Evolutionary conservation across 495 filamentous ascomycete species (phyloP), one percentile per base, ranked within the genome.

Genomic region (Chlorociboria aeruginascens): DNA sequence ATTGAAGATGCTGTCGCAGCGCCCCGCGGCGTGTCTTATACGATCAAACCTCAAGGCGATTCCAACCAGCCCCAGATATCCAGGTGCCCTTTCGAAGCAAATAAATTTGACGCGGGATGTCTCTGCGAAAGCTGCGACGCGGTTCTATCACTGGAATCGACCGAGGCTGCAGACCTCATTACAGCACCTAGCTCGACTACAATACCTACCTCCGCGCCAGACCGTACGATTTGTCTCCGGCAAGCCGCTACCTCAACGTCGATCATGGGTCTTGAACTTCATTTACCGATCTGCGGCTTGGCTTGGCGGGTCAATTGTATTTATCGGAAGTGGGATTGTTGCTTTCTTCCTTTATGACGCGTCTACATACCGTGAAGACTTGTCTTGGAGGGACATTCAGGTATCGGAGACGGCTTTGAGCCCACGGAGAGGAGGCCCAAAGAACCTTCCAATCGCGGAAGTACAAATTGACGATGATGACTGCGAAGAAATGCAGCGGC

Each of bases 291-390:
- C 65, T 17, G 70, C 70, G 0, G 70, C 74, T 3, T 63, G 64
- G 51, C 45, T 78, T 20, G 74, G 74, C 25, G 68, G 63, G 11
- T 69, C 72, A 1, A 52, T 73, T 25, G 59, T 63, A 0, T 60
- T 76, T 33, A 6, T 76, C 8, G 65, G 67, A 38, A 45, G 60
- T 10, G 62, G 72, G 16, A 72, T 97, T 3, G 59, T 86, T 28
- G 85, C 73, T 10, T 95, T 99, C 71, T 97, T 99, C 67, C 55
- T 92, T 56, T 99, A 95, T 65, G 93, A 99, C 71, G 81, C 87
- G 12, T 84, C 78, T 40, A 97, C 93, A 9, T 97, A 97, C 64
- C 78, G 78, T 38, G 80, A 85, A 49, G 67, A 77, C 40, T 64
- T 74, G 0, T 73, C 64, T 12, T 73, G 72, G 39, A 68, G 68